Conservation (phyloP, 768 basidiomycete species). For the Rhizopogon roseolus region DNA sequence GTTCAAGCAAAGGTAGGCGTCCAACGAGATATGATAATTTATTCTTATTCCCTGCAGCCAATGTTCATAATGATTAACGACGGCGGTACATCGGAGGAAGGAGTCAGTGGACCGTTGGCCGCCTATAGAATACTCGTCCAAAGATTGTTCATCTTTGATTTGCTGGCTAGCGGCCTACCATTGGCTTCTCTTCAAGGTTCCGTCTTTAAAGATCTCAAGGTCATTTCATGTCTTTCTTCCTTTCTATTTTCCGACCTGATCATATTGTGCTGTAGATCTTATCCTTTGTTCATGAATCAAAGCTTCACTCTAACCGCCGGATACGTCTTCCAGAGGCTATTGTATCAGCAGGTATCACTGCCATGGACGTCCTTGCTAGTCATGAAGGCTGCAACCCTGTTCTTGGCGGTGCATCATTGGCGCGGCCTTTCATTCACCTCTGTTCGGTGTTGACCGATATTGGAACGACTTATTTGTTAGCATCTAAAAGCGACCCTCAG, state of each 20-base stretch:
- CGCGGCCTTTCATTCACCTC: background rate
- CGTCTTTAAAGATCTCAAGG: constrained; percentile 64
- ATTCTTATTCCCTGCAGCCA: constrained; percentile 34
- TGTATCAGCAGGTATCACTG: constrained; percentile 4
- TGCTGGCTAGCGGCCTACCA: constrained; percentile 46
- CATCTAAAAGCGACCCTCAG: background rate
- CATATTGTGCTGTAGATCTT: constrained; percentile 38
- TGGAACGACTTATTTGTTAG: background rate
- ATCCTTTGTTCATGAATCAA: constrained; percentile 52
- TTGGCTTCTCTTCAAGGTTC: constrained; percentile 48
- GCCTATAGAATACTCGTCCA: constrained; percentile 37
- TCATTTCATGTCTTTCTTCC: constrained; percentile 12
- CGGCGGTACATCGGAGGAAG: constrained; percentile 30
- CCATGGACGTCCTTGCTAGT: constrained; percentile 9
- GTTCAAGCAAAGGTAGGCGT: constrained; percentile 33
- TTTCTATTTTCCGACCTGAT: background rate
- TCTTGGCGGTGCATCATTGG: too few relatives aligned
- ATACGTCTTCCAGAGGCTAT: constrained; percentile 11
- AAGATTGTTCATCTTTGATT: constrained; percentile 42
- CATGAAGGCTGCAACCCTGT: background rate
- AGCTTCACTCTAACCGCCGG: constrained; percentile 12
- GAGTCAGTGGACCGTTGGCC: constrained; percentile 4
- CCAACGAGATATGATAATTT: background rate
- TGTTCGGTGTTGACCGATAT: background rate
- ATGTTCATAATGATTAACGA: constrained; percentile 64